Evolutionary conservation across 805 yeast genomes (phyloP).

Genomic region (Candida ovalis): DNA sequence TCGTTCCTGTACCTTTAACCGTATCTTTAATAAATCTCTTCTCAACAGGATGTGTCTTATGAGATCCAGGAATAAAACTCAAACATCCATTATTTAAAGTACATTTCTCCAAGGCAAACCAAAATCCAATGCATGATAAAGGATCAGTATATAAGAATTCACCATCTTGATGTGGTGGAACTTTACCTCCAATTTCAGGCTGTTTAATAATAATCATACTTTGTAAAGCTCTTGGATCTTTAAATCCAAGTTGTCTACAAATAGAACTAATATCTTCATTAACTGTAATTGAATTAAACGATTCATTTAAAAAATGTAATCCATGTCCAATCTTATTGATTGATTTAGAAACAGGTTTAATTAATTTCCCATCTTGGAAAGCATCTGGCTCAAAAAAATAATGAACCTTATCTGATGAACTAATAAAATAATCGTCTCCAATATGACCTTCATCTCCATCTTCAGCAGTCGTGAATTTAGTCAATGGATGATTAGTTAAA

Average conservation of each 20-base stretch:
- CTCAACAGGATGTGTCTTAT: constrained; percentile 49
- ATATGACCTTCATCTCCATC: constrained; percentile 50
- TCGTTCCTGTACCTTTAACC: constrained; percentile 51
- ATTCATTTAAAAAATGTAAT: constrained; percentile 52
- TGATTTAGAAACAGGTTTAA: constrained; percentile 49
- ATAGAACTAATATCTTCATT: constrained; percentile 46
- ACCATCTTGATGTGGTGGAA: constrained; percentile 76
- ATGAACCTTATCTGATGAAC: constrained; percentile 63
- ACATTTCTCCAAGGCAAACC: constrained; percentile 81
- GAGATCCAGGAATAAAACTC: constrained; percentile 68
- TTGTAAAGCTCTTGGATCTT: constrained; percentile 70
- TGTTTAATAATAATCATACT: constrained; percentile 80
- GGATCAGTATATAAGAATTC: constrained; percentile 71
- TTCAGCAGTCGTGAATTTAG: constrained; percentile 58
- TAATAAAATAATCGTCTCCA: constrained; percentile 69
- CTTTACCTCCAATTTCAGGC: constrained; percentile 68
- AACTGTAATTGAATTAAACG: constrained; percentile 49
- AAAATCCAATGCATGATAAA: constrained; percentile 68
- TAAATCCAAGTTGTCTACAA: constrained; percentile 47
- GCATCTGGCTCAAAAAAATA: constrained; percentile 74
- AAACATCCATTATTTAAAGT: constrained; percentile 64
- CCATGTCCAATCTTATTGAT: constrained; percentile 82
- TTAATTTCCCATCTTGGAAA: constrained; percentile 52
- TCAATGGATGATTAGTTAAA: constrained; percentile 56
- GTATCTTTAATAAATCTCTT: constrained; percentile 61